Conservation (phyloP, 2,329 filamentous ascomycete genomes). For the Penicillium sumatraense region DNA sequence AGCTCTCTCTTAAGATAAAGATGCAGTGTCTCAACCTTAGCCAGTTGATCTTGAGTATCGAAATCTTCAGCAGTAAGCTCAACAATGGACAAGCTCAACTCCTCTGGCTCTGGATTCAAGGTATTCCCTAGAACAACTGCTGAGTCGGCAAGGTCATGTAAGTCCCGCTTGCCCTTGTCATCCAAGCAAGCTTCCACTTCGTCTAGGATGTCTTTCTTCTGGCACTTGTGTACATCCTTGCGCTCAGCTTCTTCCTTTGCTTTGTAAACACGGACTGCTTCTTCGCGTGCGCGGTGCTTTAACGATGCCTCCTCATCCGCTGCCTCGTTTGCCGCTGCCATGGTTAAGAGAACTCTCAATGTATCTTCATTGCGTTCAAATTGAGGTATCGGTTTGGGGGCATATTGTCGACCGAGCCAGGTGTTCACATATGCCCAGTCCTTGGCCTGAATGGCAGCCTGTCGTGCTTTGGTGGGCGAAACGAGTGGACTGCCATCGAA, state of each 20-base stretch:
- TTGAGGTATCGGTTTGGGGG: slow-evolving; percentile 64
- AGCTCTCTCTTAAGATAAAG: slow-evolving; percentile 60
- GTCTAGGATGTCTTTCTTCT: slow-evolving; percentile 53
- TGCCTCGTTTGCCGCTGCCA: slow-evolving; percentile 76
- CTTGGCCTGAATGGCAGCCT: slow-evolving; percentile 79
- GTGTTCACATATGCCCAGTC: slow-evolving; percentile 88
- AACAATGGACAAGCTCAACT: slow-evolving; percentile 59
- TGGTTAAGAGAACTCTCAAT: slow-evolving; percentile 71
- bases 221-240: slow-evolving; percentile 29
- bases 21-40: slow-evolving; percentile 61
- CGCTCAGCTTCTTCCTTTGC: slow-evolving; percentile 31
- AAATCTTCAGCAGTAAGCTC: slow-evolving; percentile 60
- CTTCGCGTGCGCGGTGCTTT: slow-evolving; percentile 42
- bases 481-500: slow-evolving; percentile 52
- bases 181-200: slow-evolving; percentile 60
- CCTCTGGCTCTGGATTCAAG: slow-evolving; percentile 53
- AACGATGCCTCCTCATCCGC: slow-evolving; percentile 54
- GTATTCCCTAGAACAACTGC: slow-evolving; percentile 55
- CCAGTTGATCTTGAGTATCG: slow-evolving; percentile 59
- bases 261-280: slow-evolving; percentile 39
- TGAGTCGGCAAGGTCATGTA: slow-evolving; percentile 63
- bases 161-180: slow-evolving; percentile 57
- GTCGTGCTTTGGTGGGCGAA: slow-evolving; percentile 68
- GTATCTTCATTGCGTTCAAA: slow-evolving; percentile 91
- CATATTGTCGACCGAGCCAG: slow-evolving; percentile 77